Conservation (phyloP, 108 stramenopile species). For the Fistulifera solaris region DNA sequence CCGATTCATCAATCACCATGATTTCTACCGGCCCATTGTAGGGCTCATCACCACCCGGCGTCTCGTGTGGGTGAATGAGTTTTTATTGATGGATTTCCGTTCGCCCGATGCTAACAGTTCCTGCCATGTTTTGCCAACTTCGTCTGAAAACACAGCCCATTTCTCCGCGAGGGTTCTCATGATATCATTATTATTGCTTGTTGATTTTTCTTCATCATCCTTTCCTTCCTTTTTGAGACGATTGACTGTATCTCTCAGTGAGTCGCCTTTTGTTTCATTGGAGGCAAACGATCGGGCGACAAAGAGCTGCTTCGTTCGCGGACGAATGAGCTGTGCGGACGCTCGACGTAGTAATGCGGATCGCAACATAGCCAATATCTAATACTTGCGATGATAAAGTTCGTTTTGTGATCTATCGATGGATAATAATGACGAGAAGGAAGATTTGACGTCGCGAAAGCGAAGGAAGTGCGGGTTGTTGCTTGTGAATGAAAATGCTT, state of each 20-base stretch:
- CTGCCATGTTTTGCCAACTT: conserved; percentile 64
- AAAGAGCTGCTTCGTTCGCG: neutral
- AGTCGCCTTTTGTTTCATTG: conserved; percentile 1
- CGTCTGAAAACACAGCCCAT: conserved; percentile 33
- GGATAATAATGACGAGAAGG: no score
- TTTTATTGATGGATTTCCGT: conserved; percentile 77
- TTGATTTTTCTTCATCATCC: neutral
- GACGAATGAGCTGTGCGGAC: neutral
- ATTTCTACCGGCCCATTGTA: conserved; percentile 76
- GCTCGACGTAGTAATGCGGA: neutral
- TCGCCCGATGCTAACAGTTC: conserved; percentile 67
- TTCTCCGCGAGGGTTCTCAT: conserved; percentile 4
- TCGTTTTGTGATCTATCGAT: no score
- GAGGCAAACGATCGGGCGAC: neutral
- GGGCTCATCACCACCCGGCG: conserved; percentile 47
- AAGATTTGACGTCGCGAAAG: neutral
- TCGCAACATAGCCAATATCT: neutral
- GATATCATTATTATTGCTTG: neutral
- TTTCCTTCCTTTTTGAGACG: neutral
- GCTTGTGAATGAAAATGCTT: neutral
- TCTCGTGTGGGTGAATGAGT: conserved; percentile 45
- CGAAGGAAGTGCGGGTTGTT: neutral
- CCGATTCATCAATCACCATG: conserved; percentile 89
- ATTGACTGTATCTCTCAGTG: conserved; percentile 14
- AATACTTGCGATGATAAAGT: neutral